Base-by-base conservation (phyloP, 2,329 filamentous ascomycete species). In the Xylariales sp. region DNA sequence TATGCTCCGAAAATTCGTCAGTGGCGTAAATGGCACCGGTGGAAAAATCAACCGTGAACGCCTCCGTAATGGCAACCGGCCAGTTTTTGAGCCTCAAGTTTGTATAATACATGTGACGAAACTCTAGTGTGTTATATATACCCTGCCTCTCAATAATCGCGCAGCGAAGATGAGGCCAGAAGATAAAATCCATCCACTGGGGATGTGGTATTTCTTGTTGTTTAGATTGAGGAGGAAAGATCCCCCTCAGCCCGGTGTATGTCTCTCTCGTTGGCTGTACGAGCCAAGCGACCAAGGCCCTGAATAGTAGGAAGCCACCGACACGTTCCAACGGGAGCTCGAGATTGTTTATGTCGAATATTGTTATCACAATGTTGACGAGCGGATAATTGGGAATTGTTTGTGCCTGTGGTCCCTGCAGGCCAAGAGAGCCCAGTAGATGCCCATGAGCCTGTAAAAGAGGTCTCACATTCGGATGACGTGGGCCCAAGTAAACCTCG, bases 101-200 rank as follows among this genome's bases (percentile, higher is more conserved):
- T 45, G 72, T 70, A 50, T 72, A 76, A 69, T 81, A 82, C 46
- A 78, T 54, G 61, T 75, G 73, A 48, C 75, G 75, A 50, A 82
- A 82, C 58, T 82, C 79, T 2, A 76, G 74, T 7, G 77, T 82
- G 48, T 75, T 77, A 63, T 82, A 83, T 4, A 75, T 57, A 16
- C 76, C 73, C 64, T 80, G 81, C 28, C 77, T 76, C 54, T 77
- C 72, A 30, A 80, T 79, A 54, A 79, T 73, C 48, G 73, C 75
- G 59, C 79, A 77, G 64, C 79, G 78, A 32, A 82, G 69, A 43
- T 75, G 72, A 30, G 74, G 73, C 77, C 77, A 80, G 12, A 78
- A 63, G 23, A 78, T 63, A 6, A 77, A 72, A 60, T 79, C 74
- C 39, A 82, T 73, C 76, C 78, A 79, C 50, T 76, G 74, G 9